Evolutionary conservation across 2,329 filamentous ascomycete species (phyloP).

Genomic region (Achaetomium macrosporum): DNA sequence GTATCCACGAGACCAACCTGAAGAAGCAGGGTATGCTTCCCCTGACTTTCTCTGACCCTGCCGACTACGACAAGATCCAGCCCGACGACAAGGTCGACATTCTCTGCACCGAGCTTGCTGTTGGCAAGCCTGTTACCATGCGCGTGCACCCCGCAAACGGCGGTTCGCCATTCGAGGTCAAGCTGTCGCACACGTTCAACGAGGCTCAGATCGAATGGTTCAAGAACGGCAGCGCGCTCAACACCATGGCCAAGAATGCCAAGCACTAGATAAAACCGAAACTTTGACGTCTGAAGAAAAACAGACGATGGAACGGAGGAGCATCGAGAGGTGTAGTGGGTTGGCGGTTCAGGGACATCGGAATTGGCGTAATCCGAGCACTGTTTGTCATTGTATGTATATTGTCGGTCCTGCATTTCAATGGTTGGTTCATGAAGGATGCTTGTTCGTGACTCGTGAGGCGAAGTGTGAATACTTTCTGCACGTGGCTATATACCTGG

Average conservation of each 20-base stretch:
- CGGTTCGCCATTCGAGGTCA: constrained; percentile 70
- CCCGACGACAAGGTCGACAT: constrained; percentile 89
- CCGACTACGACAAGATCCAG: constrained; percentile 96
- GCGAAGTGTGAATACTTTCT: neutral
- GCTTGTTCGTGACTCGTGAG: neutral
- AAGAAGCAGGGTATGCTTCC: constrained; percentile 99
- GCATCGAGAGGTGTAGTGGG: constrained; percentile 11
- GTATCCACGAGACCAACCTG: constrained; percentile 99
- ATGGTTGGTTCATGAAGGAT: constrained; percentile 18
- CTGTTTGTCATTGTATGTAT: constrained; percentile 25
- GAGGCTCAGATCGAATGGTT: constrained; percentile 98
- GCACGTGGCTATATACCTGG: neutral
- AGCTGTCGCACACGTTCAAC: constrained; percentile 96
- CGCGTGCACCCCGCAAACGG: constrained; percentile 79
- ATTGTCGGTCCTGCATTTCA: constrained; percentile 27
- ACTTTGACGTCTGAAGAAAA: constrained; percentile 16
- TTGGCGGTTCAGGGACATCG: constrained; percentile 22
- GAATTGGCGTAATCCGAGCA: constrained; percentile 25
- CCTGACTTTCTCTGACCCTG: constrained; percentile 87
- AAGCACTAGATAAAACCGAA: constrained; percentile 22
- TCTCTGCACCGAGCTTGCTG: constrained; percentile 78
- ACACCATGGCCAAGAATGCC: constrained; percentile 85
- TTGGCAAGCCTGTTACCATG: constrained; percentile 90
- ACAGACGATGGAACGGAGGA: constrained; percentile 1
- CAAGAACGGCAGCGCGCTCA: constrained; percentile 93